These are phyloP conservation scores for Litchi chinensis DNA, from an alignment of 345 rosid species.

Conservation along the genomic window DNA sequence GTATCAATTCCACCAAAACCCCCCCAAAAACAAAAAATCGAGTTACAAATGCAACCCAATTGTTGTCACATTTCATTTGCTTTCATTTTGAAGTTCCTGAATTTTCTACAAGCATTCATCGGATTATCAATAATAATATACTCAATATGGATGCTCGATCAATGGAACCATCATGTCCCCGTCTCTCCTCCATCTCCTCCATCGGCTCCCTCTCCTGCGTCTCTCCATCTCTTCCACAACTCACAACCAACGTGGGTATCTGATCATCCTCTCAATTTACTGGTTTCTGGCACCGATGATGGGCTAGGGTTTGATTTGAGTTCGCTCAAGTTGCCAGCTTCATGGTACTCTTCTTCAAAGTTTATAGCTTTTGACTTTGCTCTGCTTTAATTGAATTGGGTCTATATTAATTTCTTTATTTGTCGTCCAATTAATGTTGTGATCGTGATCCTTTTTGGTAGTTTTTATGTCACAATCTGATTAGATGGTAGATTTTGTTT, in stretches of 20 bases:
- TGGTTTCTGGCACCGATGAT: conserved; percentile 40
- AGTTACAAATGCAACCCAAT: conserved; percentile 56
- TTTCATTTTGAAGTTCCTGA: conserved; percentile 61
- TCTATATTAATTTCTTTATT: background rate
- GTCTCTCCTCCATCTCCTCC: conserved; percentile 39
- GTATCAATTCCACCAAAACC: background rate
- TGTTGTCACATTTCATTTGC: conserved; percentile 74
- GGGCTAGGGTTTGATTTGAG: conserved; percentile 48
- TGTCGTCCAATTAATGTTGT: background rate
- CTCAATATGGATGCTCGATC: conserved; percentile 88
- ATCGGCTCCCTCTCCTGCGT: conserved; percentile 39
- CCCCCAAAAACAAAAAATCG: background rate
- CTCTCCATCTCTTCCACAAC: conserved; percentile 18
- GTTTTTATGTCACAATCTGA: conserved; percentile 7
- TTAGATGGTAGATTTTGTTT: conserved; percentile 4
- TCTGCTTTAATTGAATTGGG: background rate
- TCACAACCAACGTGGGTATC: conserved; percentile 25
- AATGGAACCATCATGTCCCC: conserved; percentile 63
- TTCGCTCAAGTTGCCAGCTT: conserved; percentile 75
- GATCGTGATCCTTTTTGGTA: background rate
- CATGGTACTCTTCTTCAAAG: conserved; percentile 52
- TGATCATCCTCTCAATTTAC: conserved; percentile 29
- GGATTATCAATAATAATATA: conserved; percentile 67
- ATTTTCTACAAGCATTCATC: conserved; percentile 67
- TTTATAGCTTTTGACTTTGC: conserved; percentile 17